Evolutionary conservation across 2,329 filamentous ascomycete species (phyloP).

Genomic region (Fusarium temperatum): DNA sequence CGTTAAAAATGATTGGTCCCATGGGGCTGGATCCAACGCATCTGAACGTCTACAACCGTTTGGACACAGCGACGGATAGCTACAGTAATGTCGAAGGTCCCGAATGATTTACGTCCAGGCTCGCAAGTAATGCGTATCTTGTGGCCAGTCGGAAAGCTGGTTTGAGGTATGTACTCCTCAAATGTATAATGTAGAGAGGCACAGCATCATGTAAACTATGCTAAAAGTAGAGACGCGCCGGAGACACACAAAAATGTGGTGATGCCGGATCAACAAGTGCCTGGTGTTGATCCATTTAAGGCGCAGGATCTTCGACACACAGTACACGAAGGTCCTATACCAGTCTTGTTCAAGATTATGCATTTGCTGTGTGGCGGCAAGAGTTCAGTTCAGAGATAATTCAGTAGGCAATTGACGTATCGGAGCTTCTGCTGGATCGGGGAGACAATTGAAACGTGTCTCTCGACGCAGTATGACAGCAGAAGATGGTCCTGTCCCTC

Average conservation of each 20-base stretch:
- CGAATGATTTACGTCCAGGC: neutral
- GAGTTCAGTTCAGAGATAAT: neutral
- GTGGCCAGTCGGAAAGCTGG: constrained; percentile 7
- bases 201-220: neutral
- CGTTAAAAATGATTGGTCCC: constrained; percentile 20
- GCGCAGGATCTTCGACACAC: constrained; percentile 11
- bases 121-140: neutral
- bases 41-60: neutral
- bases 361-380: neutral
- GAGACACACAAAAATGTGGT: constrained; percentile 1
- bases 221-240: neutral
- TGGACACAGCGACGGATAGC: constrained; percentile 7
- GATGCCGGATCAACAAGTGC: neutral
- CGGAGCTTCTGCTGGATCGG: constrained; percentile 43
- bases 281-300: neutral
- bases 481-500: constrained; percentile 52
- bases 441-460: constrained; percentile 37
- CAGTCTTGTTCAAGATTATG: neutral
- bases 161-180: neutral
- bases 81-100: constrained; percentile 10
- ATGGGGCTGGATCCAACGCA: constrained; percentile 3
- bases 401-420: constrained; percentile 34
- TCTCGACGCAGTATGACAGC: constrained; percentile 35
- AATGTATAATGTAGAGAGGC: neutral
- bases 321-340: neutral